phyloP scores from a whole-genome alignment of 495 filamentous ascomycete species.

The Hypoxylon fragiforme region DNA sequence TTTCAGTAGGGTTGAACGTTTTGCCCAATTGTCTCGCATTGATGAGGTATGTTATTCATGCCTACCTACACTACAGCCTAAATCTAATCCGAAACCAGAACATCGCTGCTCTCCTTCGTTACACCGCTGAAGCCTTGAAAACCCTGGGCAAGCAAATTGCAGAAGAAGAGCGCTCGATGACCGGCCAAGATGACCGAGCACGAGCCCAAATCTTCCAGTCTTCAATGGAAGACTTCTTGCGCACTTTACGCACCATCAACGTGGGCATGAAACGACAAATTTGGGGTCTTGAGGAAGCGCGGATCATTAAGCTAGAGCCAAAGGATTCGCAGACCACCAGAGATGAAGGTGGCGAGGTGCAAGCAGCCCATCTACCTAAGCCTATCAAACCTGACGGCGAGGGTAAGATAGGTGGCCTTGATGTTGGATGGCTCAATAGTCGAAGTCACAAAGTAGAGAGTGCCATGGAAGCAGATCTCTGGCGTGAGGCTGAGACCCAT shows the following conservation, averaged over 20 bases:
- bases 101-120: slow-evolving; percentile 61
- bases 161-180: slow-evolving; percentile 29
- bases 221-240: slow-evolving; percentile 67
- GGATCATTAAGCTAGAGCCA: slow-evolving; percentile 60
- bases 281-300: slow-evolving; percentile 75
- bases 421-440: slow-evolving; percentile 85
- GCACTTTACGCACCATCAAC: slow-evolving; percentile 68
- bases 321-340: slow-evolving; percentile 25
- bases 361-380: slow-evolving; percentile 20
- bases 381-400: slow-evolving; percentile 51
- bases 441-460: slow-evolving; percentile 74
- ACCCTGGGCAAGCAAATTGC: slow-evolving; percentile 61
- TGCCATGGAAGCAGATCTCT: slow-evolving; percentile 78
- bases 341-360: slow-evolving; percentile 30
- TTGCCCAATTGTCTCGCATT: slow-evolving; percentile 75
- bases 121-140: slow-evolving; percentile 69
- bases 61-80: background rate
- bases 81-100: slow-evolving; percentile 37
- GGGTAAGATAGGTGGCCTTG: slow-evolving; percentile 64
- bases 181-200: slow-evolving; percentile 41
- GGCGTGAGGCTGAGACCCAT: slow-evolving; percentile 59
- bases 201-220: slow-evolving; percentile 57
- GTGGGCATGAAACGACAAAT: slow-evolving; percentile 76
- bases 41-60: slow-evolving; percentile 59
- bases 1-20: slow-evolving; percentile 69